Evolutionary conservation across 2,329 filamentous ascomycete species (phyloP), one percentile per base, ranked within the genome.

Genomic region (Nemania diffusa): DNA sequence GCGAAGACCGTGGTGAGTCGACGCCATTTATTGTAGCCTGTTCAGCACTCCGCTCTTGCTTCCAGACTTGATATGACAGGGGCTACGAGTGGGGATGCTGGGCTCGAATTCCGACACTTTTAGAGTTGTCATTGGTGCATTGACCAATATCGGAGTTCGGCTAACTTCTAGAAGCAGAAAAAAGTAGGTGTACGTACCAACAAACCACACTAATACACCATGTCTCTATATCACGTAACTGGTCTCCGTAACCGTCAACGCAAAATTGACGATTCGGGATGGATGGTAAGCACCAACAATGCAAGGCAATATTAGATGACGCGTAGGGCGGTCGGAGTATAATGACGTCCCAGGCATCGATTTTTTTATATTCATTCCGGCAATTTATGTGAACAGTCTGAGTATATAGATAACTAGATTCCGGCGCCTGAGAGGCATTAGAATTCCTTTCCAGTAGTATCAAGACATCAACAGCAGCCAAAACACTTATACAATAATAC

Each of bases 21-120:
- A 58, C 50, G 55, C 42, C 37, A n/a, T 68, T 67, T 66, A 46
- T 69, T 71, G 65, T 70, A 69, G 64, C 65, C 67, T 55, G 50
- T 64, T 29, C 15, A 29, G 24, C 64, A 65, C 57, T 62, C 65
- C 67, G 57, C 62, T 37, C 29, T 34, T 40, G 15, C 48, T 17
- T 58, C 42, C 34, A 57, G 26, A 22, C 32, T 61, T 40, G 42
- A 60, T 22, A 51, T 51, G 13, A 48, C 55, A 53, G 34, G 11
- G 42, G 26, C 9, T 6, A 26, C 11, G 34, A 62, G 64, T 69
- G 68, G 65, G 50, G 26, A 66, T 46, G n/a, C 22, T 37, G 32
- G 27, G 22, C 1, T 37, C 8, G 53, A 74, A 71, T 24, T 71
- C 73, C 71, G 72, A 73, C 1, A 1, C 55, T 64, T 24, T 42